These are phyloP conservation scores for Cystofilobasidium macerans DNA, from an alignment of 768 basidiomycete genomes.

Conservation along the genomic window DNA sequence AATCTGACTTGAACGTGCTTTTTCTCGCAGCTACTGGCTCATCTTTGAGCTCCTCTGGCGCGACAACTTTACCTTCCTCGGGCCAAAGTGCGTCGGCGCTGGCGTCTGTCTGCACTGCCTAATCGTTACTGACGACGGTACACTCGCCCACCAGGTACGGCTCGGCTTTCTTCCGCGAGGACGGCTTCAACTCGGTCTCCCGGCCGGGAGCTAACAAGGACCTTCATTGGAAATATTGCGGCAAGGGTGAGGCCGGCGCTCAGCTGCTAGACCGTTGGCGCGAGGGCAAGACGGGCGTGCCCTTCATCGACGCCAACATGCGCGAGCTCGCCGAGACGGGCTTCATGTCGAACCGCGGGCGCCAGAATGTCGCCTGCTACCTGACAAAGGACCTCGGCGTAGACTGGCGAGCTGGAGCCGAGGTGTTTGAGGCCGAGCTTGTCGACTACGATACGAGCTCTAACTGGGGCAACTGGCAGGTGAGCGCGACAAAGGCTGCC, in stretches of 20 bases:
- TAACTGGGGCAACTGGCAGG: slow-evolving; percentile 39
- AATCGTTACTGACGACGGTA: no score
- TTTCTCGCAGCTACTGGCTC: slow-evolving; percentile 19
- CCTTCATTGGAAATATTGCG: slow-evolving; percentile 26
- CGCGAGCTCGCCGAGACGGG: slow-evolving; percentile 39
- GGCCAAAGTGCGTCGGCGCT: slow-evolving; percentile 30
- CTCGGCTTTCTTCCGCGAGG: slow-evolving; percentile 34
- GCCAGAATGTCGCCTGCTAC: slow-evolving; percentile 45
- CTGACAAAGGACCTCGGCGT: slow-evolving; percentile 38
- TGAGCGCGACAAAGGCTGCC: background rate
- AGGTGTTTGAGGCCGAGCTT: slow-evolving; percentile 41
- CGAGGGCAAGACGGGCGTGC: slow-evolving; percentile 40
- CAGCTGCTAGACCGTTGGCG: slow-evolving; percentile 34
- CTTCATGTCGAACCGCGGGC: slow-evolving; percentile 42
- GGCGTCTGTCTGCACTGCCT: no score
- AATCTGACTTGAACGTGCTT: background rate
- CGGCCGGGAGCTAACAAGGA: background rate
- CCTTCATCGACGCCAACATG: slow-evolving; percentile 42
- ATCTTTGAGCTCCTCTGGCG: slow-evolving; percentile 42
- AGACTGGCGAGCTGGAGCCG: slow-evolving; percentile 45
- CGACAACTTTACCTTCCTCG: slow-evolving; percentile 41
- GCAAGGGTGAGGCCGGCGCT: slow-evolving; percentile 29
- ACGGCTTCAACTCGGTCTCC: slow-evolving; percentile 12
- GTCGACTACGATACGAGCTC: slow-evolving; percentile 20
- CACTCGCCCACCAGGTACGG: slow-evolving; percentile 27